Percentiles rank a stretch among this genome's conserved stretches.
Conservation (phyloP, 306 rosid genomes). For the Glycine tomentella region DNA sequence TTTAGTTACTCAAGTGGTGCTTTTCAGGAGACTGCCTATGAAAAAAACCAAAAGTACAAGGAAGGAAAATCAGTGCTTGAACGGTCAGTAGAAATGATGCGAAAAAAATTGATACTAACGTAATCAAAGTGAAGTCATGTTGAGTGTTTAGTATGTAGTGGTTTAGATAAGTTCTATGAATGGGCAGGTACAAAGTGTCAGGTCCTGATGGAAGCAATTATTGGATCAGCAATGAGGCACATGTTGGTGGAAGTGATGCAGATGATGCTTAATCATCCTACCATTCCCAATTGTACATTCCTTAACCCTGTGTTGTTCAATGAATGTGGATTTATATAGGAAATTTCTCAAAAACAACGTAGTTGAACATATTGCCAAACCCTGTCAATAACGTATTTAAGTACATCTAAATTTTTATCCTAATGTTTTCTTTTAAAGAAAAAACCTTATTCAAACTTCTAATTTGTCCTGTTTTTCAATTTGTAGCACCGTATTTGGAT, state of each 20-base stretch:
- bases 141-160: slow-evolving; percentile 8
- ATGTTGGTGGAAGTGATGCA: slow-evolving; percentile 84
- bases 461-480: slow-evolving; percentile 45
- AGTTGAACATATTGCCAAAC: slow-evolving; percentile 38
- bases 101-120: slow-evolving; percentile 39
- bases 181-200: slow-evolving; percentile 69
- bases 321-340: slow-evolving; percentile 51
- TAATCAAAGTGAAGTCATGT: slow-evolving; percentile 32
- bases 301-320: slow-evolving; percentile 50
- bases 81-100: slow-evolving; percentile 64
- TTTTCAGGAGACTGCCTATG: slow-evolving; percentile 70
- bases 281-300: slow-evolving; percentile 66
- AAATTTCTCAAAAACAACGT: too few relatives aligned
- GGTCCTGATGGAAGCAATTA: slow-evolving; percentile 88
- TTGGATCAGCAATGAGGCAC: slow-evolving; percentile 73
- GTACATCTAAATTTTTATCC: slow-evolving; percentile 50
- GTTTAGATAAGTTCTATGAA: slow-evolving; percentile 54
- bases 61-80: slow-evolving; percentile 77
- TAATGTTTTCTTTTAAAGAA: slow-evolving; percentile 1
- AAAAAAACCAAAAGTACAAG: slow-evolving; percentile 72
- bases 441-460: slow-evolving; percentile 32
- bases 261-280: slow-evolving; percentile 66
- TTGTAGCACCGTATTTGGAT: slow-evolving; percentile 44
- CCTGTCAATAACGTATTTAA: slow-evolving; percentile 47
- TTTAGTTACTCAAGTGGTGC: slow-evolving; percentile 51